These are phyloP conservation scores for Ceratobasidium sp. DNA, from an alignment of 1,284 basidiomycete species.

Conservation along the genomic window DNA sequence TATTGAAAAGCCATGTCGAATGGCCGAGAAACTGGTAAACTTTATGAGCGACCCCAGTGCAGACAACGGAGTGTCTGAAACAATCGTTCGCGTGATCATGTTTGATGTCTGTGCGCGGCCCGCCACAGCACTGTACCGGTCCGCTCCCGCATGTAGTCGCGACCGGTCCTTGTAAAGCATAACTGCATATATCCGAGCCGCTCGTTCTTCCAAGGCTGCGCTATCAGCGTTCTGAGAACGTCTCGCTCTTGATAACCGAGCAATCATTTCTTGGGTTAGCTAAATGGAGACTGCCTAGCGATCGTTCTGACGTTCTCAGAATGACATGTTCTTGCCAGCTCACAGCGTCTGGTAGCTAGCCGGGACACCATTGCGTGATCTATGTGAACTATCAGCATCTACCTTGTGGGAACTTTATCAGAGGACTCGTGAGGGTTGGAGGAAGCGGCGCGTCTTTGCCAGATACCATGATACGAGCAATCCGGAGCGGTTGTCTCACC, in stretches of 20 bases:
- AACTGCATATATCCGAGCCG: neutral
- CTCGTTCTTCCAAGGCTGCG: neutral
- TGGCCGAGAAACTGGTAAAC: no score
- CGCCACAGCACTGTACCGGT: no score
- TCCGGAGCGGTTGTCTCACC: no score
- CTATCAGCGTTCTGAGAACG: neutral
- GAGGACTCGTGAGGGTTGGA: neutral
- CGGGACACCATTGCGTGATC: neutral
- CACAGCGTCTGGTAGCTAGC: neutral
- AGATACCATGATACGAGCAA: neutral
- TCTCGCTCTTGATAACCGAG: conserved; percentile 6
- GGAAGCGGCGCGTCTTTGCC: neutral
- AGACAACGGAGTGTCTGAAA: no score
- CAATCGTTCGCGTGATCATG: no score
- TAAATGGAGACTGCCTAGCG: neutral
- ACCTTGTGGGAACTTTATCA: neutral
- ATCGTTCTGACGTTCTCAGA: neutral
- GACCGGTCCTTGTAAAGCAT: neutral
- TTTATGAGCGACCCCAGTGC: no score
- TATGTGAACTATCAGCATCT: neutral
- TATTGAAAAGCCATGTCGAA: no score
- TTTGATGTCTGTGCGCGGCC: no score
- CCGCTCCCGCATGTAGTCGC: neutral
- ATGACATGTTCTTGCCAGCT: conserved; percentile 1
- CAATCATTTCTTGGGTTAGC: neutral